Evolutionary conservation across 2,329 filamentous ascomycete species (phyloP), one percentile per base, ranked within the genome.

Genomic region (Fusarium pseudocircinatum): DNA sequence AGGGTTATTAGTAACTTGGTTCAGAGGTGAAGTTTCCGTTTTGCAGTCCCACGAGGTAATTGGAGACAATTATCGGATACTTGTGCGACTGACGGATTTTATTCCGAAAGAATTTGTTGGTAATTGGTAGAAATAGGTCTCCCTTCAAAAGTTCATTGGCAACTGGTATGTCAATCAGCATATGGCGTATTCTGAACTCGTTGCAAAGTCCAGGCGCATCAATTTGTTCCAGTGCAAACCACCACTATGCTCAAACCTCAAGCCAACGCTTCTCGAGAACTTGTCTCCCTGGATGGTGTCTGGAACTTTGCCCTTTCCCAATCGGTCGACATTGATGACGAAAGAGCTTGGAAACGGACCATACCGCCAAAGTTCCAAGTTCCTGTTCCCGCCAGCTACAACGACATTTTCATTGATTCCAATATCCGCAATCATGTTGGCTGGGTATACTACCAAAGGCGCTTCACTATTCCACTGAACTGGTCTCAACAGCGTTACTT

Each of bases 61-160:
- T 24, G 15, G 16, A 34, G 47, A 34, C 30, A 32, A 13, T 13
- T 32, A 32, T 50, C 47, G 47, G 30, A 14, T 14, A 50, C 15
- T 16, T 34, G 30, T 32, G 47, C 47, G 47, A 34, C 15, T 32
- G 47, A 18, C 16, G 16, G 47, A 22, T 24, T 7, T 47, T 28
- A 14, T 20, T 18, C 46, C 46, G 26, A 30, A 28, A 14, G 28
- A 16, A 0, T 7, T 16, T 16, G 7, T 18, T 15, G 7, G 10
- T 12, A 22, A n/a, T 32, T n/a, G 3, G 22, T 20, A 50, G 22
- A 34, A 34, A 50, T 34, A 24, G 22, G 16, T 20, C 7, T 4
- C 4, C 10, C 10, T 20, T 20, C 5, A 8, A 13, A 7, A 2
- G 6, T n/a, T 1, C 12, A 9, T 20, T 6, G 5, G 7, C n/a